A percentile compares a stretch with the other conserved stretches of the same genome.
These are phyloP conservation scores for Vararia minispora DNA, from an alignment of 768 basidiomycete species.

Conservation along the genomic window DNA sequence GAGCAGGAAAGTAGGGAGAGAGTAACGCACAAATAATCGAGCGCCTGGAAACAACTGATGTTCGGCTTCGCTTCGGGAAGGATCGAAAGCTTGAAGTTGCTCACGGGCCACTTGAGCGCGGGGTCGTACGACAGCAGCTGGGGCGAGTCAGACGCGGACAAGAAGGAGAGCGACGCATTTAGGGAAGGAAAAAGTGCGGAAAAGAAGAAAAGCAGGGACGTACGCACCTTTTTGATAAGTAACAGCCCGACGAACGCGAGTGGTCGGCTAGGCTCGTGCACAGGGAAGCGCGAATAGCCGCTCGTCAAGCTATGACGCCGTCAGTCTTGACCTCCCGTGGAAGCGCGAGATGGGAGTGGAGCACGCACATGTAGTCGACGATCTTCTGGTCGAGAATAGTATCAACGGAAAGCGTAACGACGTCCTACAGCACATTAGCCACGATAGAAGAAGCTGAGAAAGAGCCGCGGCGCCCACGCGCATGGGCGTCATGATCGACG, in stretches of 20 bases:
- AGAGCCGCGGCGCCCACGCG: slow-evolving; percentile 20
- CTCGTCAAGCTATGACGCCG: slow-evolving; percentile 41
- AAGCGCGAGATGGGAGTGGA: background rate
- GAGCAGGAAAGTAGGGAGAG: no score
- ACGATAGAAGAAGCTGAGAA: background rate
- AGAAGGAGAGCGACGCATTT: no score
- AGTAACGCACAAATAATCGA: slow-evolving; percentile 73
- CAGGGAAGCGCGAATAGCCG: slow-evolving; percentile 88
- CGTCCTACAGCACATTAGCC: slow-evolving; percentile 40
- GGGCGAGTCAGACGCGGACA: background rate
- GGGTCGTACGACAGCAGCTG: slow-evolving; percentile 89
- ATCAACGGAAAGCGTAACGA: slow-evolving; percentile 70
- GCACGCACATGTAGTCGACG: slow-evolving; percentile 64
- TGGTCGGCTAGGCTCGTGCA: slow-evolving; percentile 64
- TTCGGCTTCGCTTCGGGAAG: slow-evolving; percentile 81
- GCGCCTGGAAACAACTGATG: slow-evolving; percentile 90
- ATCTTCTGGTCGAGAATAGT: slow-evolving; percentile 67
- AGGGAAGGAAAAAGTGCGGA: background rate
- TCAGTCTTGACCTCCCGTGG: slow-evolving; percentile 2
- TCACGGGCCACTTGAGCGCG: slow-evolving; percentile 60
- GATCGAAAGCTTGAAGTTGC: slow-evolving; percentile 66
- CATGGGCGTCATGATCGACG: slow-evolving; percentile 47
- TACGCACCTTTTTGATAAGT: slow-evolving; percentile 66
- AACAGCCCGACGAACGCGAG: slow-evolving; percentile 71
- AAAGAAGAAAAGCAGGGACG: slow-evolving; percentile 1